phyloP scores from a whole-genome alignment of 202 grass and related monocot species.

The Zoysia matrella region DNA sequence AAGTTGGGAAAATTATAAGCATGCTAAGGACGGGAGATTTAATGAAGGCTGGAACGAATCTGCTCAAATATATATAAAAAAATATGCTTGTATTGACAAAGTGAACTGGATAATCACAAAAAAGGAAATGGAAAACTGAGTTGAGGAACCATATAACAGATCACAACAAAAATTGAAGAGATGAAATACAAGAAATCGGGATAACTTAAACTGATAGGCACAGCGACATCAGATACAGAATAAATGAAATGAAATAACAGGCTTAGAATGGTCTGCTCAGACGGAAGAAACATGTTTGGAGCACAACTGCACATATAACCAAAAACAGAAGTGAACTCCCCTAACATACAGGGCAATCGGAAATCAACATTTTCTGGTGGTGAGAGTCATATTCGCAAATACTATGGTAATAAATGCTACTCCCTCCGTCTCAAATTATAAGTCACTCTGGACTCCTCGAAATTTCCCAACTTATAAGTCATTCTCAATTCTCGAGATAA shows the following conservation, averaged over 20 bases:
- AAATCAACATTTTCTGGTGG: background rate
- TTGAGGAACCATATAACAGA: constrained; percentile 15
- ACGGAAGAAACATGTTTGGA: constrained; percentile 18
- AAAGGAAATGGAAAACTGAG: background rate
- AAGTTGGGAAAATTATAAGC: background rate
- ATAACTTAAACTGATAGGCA: constrained; percentile 3
- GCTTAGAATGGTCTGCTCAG: background rate
- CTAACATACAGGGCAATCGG: background rate
- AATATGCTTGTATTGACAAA: constrained; percentile 22
- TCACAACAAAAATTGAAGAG: constrained; percentile 3
- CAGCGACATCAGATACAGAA: constrained; percentile 30
- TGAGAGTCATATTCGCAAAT: constrained; percentile 6
- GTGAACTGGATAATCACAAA: background rate
- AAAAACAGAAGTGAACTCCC: background rate
- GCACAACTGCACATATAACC: constrained; percentile 4
- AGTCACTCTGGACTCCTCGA: too few relatives aligned
- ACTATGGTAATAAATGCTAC: background rate
- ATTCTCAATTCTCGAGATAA: too few relatives aligned
- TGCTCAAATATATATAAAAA: constrained; percentile 33
- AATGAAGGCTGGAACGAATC: background rate
- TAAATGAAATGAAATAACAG: constrained; percentile 4
- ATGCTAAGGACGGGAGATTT: background rate
- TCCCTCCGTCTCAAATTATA: too few relatives aligned
- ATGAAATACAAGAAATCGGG: constrained; percentile 12
- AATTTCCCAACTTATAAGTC: too few relatives aligned